Evolutionary conservation across 495 filamentous ascomycete genomes (phyloP).

Genomic region (Xylaria cubensis): DNA sequence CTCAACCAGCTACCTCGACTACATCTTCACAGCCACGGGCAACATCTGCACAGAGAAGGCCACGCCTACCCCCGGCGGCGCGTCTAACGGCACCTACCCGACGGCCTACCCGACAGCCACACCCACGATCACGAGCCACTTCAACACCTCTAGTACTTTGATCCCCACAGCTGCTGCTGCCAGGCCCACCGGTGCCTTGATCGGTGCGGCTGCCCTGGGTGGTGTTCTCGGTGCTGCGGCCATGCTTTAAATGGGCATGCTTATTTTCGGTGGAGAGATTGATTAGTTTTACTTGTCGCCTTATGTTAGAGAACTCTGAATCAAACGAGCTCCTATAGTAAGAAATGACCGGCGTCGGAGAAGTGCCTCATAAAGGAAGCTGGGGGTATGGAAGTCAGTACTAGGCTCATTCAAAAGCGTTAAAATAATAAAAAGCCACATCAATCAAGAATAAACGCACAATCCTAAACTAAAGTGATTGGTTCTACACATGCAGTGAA

Average conservation of each 20-base stretch:
- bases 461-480: not conserved
- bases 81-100: constrained; percentile 7
- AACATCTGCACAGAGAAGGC: not conserved
- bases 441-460: not conserved
- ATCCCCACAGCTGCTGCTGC: not conserved
- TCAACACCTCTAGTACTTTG: not conserved
- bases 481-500: not conserved
- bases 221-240: not conserved
- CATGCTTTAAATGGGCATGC: not conserved
- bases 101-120: not conserved
- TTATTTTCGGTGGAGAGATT: not conserved
- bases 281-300: too few species aligned
- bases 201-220: not conserved
- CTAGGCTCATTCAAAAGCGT: too few species aligned
- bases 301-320: not conserved
- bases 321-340: not conserved
- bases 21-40: constrained; percentile 7
- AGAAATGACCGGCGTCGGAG: not conserved
- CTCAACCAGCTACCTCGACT: not conserved
- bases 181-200: not conserved
- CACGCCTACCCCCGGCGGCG: not conserved
- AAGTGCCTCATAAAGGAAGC: not conserved
- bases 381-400: too few species aligned
- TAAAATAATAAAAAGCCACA: too few species aligned
- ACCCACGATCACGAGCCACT: not conserved